phyloP scores from a whole-genome alignment of 345 rosid species.

The Linum usitatissimum region DNA sequence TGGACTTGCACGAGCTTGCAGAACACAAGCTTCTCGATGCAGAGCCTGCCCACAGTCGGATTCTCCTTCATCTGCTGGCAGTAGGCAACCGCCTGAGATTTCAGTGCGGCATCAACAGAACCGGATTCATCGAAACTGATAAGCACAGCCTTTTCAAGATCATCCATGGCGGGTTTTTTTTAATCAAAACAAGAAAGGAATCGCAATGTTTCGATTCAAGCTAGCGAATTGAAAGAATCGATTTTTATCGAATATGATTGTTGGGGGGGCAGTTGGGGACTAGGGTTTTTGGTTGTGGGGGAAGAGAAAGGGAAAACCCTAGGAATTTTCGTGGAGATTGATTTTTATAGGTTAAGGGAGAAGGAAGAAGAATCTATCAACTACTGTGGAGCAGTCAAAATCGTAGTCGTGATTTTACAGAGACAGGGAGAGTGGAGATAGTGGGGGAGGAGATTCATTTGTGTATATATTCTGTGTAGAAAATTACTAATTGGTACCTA shows the following conservation, averaged over 20 bases:
- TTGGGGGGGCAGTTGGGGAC: background rate
- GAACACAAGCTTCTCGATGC: slow-evolving; percentile 60
- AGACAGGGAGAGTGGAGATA: background rate
- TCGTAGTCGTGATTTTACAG: background rate
- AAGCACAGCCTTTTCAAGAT: slow-evolving; percentile 72
- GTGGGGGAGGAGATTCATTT: background rate
- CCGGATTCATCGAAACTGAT: slow-evolving; percentile 70
- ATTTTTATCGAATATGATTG: background rate
- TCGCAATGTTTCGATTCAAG: background rate
- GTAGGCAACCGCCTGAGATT: slow-evolving; percentile 45
- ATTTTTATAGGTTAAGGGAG: slow-evolving; percentile 13
- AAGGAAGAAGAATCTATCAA: background rate
- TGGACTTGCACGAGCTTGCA: slow-evolving; percentile 62
- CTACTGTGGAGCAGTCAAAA: background rate
- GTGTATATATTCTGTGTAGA: no score
- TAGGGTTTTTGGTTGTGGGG: slow-evolving; percentile 9
- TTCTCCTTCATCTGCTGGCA: slow-evolving; percentile 54
- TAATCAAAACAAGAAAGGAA: background rate
- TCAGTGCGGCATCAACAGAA: slow-evolving; percentile 39
- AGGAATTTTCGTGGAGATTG: slow-evolving; percentile 2
- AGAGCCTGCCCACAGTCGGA: slow-evolving; percentile 41
- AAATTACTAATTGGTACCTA: slow-evolving; percentile 6
- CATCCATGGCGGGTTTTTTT: slow-evolving; percentile 47
- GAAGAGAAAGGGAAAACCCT: slow-evolving; percentile 5
- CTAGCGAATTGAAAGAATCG: background rate